Percentiles rank a stretch among this genome's conserved stretches.
phyloP scores from a whole-genome alignment of 1,139 yeast genomes.

The Arxiozyma bovina region DNA sequence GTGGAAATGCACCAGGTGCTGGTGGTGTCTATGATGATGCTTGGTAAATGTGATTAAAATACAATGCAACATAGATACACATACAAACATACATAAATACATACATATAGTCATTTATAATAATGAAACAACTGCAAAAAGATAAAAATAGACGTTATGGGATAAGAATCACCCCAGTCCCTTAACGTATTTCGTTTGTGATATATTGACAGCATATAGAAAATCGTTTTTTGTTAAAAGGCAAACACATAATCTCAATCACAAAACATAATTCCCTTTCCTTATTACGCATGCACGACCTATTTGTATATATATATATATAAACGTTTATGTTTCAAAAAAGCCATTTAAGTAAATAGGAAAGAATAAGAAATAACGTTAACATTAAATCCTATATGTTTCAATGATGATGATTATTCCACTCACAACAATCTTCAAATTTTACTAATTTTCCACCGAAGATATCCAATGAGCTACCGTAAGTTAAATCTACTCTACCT shows the following conservation, averaged over 20 bases:
- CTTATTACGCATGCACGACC: neutral
- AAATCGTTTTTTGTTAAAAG: too few relatives aligned
- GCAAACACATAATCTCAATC: too few relatives aligned
- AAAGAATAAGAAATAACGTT: neutral
- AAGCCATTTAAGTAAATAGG: neutral
- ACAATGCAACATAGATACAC: too few relatives aligned
- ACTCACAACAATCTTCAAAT: conserved; percentile 61
- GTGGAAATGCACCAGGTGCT: conserved; percentile 28
- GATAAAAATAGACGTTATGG: neutral
- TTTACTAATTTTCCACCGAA: conserved; percentile 81
- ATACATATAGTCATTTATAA: neutral
- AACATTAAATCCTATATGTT: conserved; percentile 8
- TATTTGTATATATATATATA: too few relatives aligned
- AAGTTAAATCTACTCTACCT: conserved; percentile 85
- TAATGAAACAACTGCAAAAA: neutral
- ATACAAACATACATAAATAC: neutral
- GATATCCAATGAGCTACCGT: conserved; percentile 85
- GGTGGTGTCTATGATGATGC: conserved; percentile 26
- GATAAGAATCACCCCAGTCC: too few relatives aligned
- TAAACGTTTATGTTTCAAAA: too few relatives aligned
- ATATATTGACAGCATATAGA: too few relatives aligned
- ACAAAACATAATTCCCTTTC: too few relatives aligned
- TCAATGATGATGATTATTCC: conserved; percentile 45
- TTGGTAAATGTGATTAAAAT: conserved; percentile 18
- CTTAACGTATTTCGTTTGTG: neutral